Evolutionary conservation across 495 filamentous ascomycete genomes (phyloP).

Genomic region (Amniculicola lignicola): DNA sequence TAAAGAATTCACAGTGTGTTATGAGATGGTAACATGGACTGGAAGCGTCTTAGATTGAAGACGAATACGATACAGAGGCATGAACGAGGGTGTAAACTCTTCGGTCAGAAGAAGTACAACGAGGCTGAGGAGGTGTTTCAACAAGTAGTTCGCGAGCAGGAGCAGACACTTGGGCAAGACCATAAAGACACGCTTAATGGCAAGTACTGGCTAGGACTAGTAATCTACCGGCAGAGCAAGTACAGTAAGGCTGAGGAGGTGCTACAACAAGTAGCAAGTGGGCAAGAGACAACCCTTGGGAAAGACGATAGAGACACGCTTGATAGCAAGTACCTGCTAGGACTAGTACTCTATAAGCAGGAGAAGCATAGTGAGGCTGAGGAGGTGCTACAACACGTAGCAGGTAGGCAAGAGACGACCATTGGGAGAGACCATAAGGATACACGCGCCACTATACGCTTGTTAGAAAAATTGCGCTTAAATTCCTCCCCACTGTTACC

Average conservation of each 20-base stretch:
- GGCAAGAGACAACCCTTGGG: neutral
- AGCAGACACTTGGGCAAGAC: conserved; percentile 10
- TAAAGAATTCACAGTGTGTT: too few species aligned
- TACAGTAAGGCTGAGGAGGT: conserved; percentile 7
- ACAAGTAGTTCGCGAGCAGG: conserved; percentile 5
- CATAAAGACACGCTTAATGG: conserved; percentile 8
- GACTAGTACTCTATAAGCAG: conserved; percentile 6
- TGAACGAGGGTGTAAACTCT: too few species aligned
- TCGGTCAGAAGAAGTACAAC: conserved; percentile 6
- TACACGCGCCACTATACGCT: too few species aligned
- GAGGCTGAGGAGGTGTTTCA: conserved; percentile 4
- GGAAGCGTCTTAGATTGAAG: too few species aligned
- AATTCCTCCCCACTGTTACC: neutral
- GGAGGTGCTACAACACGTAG: neutral
- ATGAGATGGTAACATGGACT: too few species aligned
- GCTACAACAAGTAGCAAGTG: conserved; percentile 1
- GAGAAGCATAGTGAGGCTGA: conserved; percentile 9
- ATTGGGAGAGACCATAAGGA: too few species aligned
- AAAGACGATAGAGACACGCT: conserved; percentile 1
- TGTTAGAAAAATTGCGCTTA: too few species aligned
- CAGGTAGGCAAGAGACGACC: neutral
- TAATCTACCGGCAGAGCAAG: conserved; percentile 13
- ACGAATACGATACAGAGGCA: too few species aligned
- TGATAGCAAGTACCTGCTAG: conserved; percentile 6
- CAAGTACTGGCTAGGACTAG: conserved; percentile 8